Conservation (phyloP, 441 rosid species). For the Pelargonium australe region DNA sequence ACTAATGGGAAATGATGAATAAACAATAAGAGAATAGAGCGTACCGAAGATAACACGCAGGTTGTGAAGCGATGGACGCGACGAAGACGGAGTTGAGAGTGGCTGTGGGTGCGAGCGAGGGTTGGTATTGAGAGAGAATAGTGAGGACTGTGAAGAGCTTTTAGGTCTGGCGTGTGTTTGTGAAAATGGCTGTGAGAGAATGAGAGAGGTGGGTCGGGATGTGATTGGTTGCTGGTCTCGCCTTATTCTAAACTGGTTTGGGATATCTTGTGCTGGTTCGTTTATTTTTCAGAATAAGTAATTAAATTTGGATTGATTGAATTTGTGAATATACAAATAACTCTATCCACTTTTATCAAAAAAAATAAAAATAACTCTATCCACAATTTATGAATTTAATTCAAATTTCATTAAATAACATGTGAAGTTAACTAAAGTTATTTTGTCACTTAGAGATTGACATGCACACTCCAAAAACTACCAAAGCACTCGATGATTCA, state of each 20-base stretch:
- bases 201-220: constrained; percentile 5
- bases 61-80: neutral
- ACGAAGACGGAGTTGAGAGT: neutral
- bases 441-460: no score
- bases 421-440: no score
- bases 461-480: no score
- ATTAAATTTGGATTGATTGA: no score
- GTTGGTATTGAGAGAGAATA: constrained; percentile 2
- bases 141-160: neutral
- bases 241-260: neutral
- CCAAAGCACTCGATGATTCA: no score
- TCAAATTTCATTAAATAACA: no score
- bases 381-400: no score
- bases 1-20: neutral
- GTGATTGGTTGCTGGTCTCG: neutral
- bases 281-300: no score
- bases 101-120: neutral
- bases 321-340: no score
- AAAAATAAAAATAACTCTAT: no score
- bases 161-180: neutral
- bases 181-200: neutral
- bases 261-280: neutral
- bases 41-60: neutral
- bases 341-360: no score
- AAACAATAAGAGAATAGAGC: neutral